Evolutionary conservation across 225 moss, liverwort and hornwort species (phyloP).

Genomic region (Marchantia paleacea): DNA sequence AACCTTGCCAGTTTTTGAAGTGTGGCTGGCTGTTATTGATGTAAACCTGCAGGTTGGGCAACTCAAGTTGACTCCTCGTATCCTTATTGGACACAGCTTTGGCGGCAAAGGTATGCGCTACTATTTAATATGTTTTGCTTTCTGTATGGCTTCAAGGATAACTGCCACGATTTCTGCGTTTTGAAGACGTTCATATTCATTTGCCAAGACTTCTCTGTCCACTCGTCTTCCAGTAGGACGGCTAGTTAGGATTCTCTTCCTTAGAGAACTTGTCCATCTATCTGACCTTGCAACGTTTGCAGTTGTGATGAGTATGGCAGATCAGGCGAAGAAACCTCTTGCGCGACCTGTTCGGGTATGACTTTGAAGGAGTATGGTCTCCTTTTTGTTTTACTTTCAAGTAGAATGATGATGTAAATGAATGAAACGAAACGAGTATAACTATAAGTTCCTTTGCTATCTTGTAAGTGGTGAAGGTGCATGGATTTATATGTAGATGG

Average conservation of each 20-base stretch:
- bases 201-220: neutral
- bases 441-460: too few species aligned
- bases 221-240: neutral
- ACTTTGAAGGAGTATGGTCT: neutral
- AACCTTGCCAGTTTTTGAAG: neutral
- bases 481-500: too few species aligned
- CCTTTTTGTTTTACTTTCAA: too few species aligned
- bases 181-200: neutral
- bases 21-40: neutral
- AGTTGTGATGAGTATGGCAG: conserved; percentile 97
- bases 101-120: conserved; percentile 74
- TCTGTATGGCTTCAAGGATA: neutral
- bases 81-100: conserved; percentile 94
- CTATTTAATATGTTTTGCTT: neutral
- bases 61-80: conserved; percentile 77
- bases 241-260: neutral
- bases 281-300: conserved; percentile 1
- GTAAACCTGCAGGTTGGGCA: conserved; percentile 63
- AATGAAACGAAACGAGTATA: too few species aligned
- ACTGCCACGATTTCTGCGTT: neutral
- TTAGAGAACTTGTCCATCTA: neutral
- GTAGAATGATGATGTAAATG: too few species aligned
- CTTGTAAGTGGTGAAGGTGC: too few species aligned
- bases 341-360: conserved; percentile 83
- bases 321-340: conserved; percentile 94